These are phyloP conservation scores for Triticum timopheevii DNA, from an alignment of 176 grass and related monocot genomes.

Conservation along the genomic window DNA sequence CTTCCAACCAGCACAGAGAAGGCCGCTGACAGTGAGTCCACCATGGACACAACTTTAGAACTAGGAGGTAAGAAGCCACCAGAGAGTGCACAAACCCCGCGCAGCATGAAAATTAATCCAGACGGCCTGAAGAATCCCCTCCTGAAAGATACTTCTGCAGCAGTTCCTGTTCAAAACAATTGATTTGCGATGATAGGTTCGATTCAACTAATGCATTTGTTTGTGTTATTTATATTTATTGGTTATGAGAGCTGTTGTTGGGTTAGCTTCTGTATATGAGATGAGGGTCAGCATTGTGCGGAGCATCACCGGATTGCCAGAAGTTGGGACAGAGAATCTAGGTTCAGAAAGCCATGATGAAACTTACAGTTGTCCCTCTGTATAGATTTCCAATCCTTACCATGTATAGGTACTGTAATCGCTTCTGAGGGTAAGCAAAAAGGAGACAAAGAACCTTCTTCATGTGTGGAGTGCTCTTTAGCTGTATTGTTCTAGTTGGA, in stretches of 20 bases:
- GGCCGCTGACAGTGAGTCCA: conserved; percentile 25
- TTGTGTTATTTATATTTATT: conserved; percentile 51
- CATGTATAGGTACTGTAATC: conserved; percentile 50
- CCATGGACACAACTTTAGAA: conserved; percentile 37
- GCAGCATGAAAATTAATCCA: conserved; percentile 64
- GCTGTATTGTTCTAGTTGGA: conserved; percentile 19
- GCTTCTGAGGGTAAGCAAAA: conserved; percentile 38
- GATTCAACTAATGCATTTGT: conserved; percentile 44
- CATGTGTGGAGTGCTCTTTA: conserved; percentile 15
- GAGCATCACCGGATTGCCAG: conserved; percentile 25
- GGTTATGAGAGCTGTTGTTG: conserved; percentile 32
- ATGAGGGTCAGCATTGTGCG: conserved; percentile 26
- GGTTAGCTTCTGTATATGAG: conserved; percentile 48
- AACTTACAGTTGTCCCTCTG: conserved; percentile 23
- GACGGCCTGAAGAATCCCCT: conserved; percentile 61
- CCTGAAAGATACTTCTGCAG: conserved; percentile 60
- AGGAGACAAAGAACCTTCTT: conserved; percentile 11
- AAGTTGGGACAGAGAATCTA: conserved; percentile 19
- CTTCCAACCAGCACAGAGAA: conserved; percentile 32
- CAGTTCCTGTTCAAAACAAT: conserved; percentile 68
- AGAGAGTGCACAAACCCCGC: conserved; percentile 66
- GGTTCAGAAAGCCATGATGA: conserved; percentile 20
- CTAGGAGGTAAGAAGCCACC: conserved; percentile 59
- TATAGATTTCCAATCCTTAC: conserved; percentile 37
- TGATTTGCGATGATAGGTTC: conserved; percentile 40